Percentiles rank a stretch among this genome's conserved stretches.
Conservation (phyloP, 192 early-diverging fungal species). For the Endogone sp. region DNA sequence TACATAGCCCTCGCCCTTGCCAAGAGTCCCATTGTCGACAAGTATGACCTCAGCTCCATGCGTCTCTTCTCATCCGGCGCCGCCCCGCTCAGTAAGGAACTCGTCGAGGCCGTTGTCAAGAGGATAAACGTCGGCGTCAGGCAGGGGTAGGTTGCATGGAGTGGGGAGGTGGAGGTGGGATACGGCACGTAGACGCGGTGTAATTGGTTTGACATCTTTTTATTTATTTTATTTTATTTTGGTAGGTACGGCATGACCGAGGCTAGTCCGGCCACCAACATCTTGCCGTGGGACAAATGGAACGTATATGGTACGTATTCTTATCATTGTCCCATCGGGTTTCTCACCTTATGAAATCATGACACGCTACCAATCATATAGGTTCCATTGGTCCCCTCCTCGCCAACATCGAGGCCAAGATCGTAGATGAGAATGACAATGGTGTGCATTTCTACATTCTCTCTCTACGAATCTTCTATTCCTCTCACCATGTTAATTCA, state of each 20-base stretch:
- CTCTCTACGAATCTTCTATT: background rate
- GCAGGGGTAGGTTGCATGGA: conserved; percentile 37
- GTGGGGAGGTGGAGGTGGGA: background rate
- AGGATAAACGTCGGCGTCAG: conserved; percentile 38
- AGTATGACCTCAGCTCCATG: conserved; percentile 73
- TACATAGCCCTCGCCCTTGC: conserved; percentile 67
- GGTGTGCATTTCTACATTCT: conserved; percentile 29
- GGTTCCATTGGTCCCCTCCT: conserved; percentile 44
- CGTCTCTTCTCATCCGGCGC: conserved; percentile 66
- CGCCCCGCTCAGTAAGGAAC: conserved; percentile 72
- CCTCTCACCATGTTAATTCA: background rate
- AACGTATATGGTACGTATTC: too few species aligned
- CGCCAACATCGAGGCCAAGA: conserved; percentile 37
- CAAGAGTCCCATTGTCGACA: conserved; percentile 66
- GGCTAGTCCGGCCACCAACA: conserved; percentile 27
- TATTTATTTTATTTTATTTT: background rate
- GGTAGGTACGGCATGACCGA: conserved; percentile 57
- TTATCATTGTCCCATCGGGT: too few species aligned
- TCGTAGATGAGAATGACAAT: conserved; percentile 45
- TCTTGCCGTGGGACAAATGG: background rate
- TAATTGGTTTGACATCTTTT: conserved; percentile 10
- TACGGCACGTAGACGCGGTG: conserved; percentile 20
- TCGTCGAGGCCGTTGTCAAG: conserved; percentile 46
- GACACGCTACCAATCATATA: background rate
- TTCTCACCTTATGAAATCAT: conserved; percentile 28